These are phyloP conservation scores for Aspergillus latus DNA, from an alignment of 2,329 filamentous ascomycete genomes.

Conservation along the genomic window DNA sequence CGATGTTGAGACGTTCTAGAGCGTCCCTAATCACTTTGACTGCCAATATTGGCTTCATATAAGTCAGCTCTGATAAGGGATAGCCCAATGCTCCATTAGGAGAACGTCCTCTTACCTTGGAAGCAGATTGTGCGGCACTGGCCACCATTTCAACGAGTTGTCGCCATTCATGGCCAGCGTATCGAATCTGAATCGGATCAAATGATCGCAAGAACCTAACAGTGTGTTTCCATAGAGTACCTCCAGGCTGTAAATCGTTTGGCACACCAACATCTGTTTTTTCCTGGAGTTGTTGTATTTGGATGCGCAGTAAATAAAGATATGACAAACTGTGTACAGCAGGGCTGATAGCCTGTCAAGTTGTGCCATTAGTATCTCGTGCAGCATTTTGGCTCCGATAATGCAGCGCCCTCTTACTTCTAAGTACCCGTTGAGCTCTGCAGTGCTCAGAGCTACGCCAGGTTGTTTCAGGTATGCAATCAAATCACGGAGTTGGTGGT, in stretches of 20 bases:
- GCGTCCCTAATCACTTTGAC: slow-evolving; percentile 44
- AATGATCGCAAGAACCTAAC: slow-evolving; percentile 56
- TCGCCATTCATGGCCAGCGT: slow-evolving; percentile 43
- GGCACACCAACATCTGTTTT: slow-evolving; percentile 35
- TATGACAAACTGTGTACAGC: slow-evolving; percentile 60
- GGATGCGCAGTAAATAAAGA: slow-evolving; percentile 53
- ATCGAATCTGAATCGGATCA: slow-evolving; percentile 46
- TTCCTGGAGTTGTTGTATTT: slow-evolving; percentile 44
- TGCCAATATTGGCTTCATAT: slow-evolving; percentile 38
- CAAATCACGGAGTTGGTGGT: slow-evolving; percentile 43
- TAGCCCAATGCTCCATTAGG: neutral
- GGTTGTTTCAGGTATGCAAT: slow-evolving; percentile 40
- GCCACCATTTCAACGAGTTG: slow-evolving; percentile 35
- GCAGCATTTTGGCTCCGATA: neutral
- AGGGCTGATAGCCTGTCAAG: slow-evolving; percentile 50
- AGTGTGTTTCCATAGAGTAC: slow-evolving; percentile 51
- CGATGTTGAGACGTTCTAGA: slow-evolving; percentile 46
- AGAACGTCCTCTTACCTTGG: slow-evolving; percentile 32
- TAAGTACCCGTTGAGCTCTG: slow-evolving; percentile 35
- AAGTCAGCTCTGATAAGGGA: neutral
- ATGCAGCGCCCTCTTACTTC: neutral
- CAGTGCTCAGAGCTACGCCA: slow-evolving; percentile 32
- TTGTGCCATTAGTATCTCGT: neutral
- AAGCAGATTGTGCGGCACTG: slow-evolving; percentile 31
- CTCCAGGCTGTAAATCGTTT: slow-evolving; percentile 45